Conservation (phyloP, 192 early-diverging fungal species). For the Entomortierella parvispora region DNA sequence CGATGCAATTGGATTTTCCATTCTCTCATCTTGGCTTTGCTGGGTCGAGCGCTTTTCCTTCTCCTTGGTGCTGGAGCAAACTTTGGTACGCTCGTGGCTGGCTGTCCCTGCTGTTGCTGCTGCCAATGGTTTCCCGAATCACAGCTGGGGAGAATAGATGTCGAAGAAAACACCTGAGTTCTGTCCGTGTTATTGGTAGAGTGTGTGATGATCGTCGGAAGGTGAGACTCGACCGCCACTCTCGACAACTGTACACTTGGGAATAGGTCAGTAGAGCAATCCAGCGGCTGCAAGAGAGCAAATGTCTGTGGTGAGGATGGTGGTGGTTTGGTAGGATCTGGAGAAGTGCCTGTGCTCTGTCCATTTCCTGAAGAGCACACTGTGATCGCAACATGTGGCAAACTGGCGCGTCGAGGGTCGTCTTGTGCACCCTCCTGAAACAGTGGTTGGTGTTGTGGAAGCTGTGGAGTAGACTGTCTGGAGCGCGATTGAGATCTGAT, state of each 20-base stretch:
- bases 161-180: too few species aligned
- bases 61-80: not conserved
- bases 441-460: not conserved
- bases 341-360: too few species aligned
- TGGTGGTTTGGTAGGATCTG: not conserved
- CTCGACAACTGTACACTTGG: conserved; percentile 10
- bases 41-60: not conserved
- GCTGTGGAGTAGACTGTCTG: too few species aligned
- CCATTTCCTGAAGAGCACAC: too few species aligned
- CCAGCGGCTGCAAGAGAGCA: conserved; percentile 13
- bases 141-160: too few species aligned
- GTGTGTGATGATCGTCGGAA: too few species aligned
- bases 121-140: too few species aligned
- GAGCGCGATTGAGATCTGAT: not conserved
- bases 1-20: conserved; percentile 32
- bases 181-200: too few species aligned
- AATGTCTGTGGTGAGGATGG: not conserved
- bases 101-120: too few species aligned
- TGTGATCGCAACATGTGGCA: conserved; percentile 9
- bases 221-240: not conserved
- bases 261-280: conserved; percentile 33
- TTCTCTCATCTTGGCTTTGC: conserved; percentile 22
- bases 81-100: too few species aligned
- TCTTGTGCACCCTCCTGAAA: too few species aligned
- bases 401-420: not conserved